Evolutionary conservation across 352 stramenopile genomes (phyloP), one percentile per base, ranked within the genome.

Genomic region (Pythium brassicae): DNA sequence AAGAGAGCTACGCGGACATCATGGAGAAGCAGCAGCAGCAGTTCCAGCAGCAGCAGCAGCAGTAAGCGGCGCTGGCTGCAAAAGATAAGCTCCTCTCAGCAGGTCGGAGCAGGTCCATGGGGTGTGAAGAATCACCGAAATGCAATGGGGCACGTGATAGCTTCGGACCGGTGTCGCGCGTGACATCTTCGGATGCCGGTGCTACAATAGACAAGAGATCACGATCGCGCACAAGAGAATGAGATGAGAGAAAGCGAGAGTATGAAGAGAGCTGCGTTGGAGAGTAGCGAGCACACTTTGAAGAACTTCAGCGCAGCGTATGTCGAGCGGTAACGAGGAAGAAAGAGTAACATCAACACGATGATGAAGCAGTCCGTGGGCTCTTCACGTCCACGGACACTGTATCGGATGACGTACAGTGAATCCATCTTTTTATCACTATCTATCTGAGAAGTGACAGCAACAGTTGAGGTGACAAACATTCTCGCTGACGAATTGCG

Each of bases 1-100:
- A 92, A 62, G 87, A 96, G 63, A 92, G 83, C 62, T 92, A 95
- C 55, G 76, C 83, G 37, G 83, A 94, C 51, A 91, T 92, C 59
- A 91, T 92, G 83, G 68, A 92, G 65, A 76, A 89, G 65, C 80
- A 94, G 65, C 66, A 94, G 61, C 64, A 87, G 26, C 69, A 86
- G 54, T 69, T 79, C 53, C 66, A 75, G 58, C 62, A 81, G 62
- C 63, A 78, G 61, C 47, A 66, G 70, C 32, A 53, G 34, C 25
- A 53, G 19, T 44, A 43, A 5, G 40, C 19, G 11, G 42, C 9
- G 37, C 20, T 12, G n/a, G 19, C 32, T 8, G 32, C 32, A 37
- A 37, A 37, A 37, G 32, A 9, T 11, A 37, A 37, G 32, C 32
- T 10, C 8, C 14, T 37, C 14, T 11, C 32, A 37, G 32, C 32